Evolutionary conservation across 805 yeast genomes (phyloP), one percentile per base, ranked within the genome.

Genomic region (Candida broadrunensis): DNA sequence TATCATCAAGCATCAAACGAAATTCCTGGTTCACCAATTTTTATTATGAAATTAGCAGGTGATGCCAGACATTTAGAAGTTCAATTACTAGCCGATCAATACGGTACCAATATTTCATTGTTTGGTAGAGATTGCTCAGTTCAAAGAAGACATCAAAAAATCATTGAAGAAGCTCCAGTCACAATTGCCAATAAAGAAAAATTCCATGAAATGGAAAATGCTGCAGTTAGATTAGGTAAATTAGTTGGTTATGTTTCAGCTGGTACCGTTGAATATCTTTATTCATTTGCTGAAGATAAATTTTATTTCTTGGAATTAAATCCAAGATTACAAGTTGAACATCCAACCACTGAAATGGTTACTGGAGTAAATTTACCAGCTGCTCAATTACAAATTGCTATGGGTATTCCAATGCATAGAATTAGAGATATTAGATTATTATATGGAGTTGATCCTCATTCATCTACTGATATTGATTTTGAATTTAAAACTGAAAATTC

Each of bases 71-170:
- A 93, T 67, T 80, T 93, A 70, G 99, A 93, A 69, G 99, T 93
- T 39, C 99, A 93, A 71, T 77, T 93, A 54, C 77, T 93, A 56
- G 98, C 99, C 21, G 99, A 93, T 73, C 97, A 93, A 69, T 93
- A 93, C 60, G 98, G 99, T 65, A 90, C 93, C 55, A 93, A 95
- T 64, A 93, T 93, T 56, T 93, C 99, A 1, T 70, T 93, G 46
- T 93, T 93, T 61, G 99, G 99, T 52, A 85, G 99, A 75, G 99
- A 93, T 69, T 93, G 99, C 75, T 91, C 98, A 37, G 99, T 93
- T 43, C 99, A 93, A 74, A 88, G 99, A 79, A 87, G 99, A 73
- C 99, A 93, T 65, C 99, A 93, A 69, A 93, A 93, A 68, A 90
- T 93, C 60, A 93, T 93, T 55, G 99, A 93, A 73, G 99, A 93